Conservation (phyloP, 1,284 basidiomycete species). For the Sanghuangporus sanghuang region DNA sequence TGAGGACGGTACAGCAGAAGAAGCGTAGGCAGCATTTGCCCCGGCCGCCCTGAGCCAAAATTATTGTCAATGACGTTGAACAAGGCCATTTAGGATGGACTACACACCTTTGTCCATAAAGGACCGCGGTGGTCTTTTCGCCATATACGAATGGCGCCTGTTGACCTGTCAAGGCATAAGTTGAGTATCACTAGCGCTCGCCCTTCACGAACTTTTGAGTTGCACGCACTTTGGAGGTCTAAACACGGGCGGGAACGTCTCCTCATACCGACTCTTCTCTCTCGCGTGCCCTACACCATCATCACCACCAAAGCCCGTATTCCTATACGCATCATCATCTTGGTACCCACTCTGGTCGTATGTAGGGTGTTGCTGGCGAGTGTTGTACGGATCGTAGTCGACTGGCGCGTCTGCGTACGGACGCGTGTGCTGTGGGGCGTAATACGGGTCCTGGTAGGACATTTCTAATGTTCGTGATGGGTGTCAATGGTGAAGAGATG, state of each 20-base stretch:
- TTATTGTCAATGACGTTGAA: conserved; percentile 1
- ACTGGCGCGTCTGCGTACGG: conserved; percentile 29
- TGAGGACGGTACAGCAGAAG: conserved; percentile 66
- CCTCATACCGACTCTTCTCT: conserved; percentile 27
- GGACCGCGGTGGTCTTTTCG: conserved; percentile 51
- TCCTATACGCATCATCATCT: conserved; percentile 31
- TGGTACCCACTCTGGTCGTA: conserved; percentile 33
- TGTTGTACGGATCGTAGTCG: conserved; percentile 46
- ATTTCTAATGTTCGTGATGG: conserved; percentile 28
- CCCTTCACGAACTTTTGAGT: not conserved
- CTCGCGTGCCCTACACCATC: conserved; percentile 42
- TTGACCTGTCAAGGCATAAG: conserved; percentile 13
- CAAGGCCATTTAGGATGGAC: not conserved
- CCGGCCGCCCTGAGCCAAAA: conserved; percentile 43
- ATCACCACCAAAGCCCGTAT: conserved; percentile 23
- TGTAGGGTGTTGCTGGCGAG: conserved; percentile 39
- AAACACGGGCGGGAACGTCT: conserved; percentile 19
- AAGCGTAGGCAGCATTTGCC: conserved; percentile 56
- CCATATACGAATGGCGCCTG: conserved; percentile 36
- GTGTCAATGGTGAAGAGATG: conserved; percentile 27
- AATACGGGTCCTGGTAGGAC: conserved; percentile 47
- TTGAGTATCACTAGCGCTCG: not conserved
- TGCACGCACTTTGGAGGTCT: conserved; percentile 28
- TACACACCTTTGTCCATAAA: conserved; percentile 56
- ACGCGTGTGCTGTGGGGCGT: conserved; percentile 26